Conservation (phyloP, 257 asterid genomes). For the Solanum sparsipilum region DNA sequence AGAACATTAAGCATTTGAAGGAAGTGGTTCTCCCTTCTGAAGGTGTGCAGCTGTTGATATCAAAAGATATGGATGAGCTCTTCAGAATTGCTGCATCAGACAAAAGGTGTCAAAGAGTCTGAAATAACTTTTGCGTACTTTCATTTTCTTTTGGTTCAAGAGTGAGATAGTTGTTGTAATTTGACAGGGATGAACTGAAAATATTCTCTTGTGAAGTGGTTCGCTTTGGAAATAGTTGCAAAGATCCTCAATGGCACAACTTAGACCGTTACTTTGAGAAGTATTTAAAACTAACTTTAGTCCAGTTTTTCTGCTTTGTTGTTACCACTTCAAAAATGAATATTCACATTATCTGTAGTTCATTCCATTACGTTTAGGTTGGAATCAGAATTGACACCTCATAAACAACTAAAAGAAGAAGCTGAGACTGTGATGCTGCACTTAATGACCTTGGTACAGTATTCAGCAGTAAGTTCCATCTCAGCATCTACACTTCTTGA, state of each 20-base stretch:
- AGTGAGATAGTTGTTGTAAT: neutral
- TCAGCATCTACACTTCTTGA: neutral
- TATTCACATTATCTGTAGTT: conserved; percentile 21
- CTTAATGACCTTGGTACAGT: conserved; percentile 73
- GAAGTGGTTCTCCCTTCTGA: conserved; percentile 82
- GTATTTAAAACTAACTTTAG: conserved; percentile 33
- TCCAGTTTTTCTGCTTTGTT: neutral
- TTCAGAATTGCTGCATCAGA: conserved; percentile 78
- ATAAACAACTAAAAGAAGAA: conserved; percentile 68
- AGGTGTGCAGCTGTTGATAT: conserved; percentile 73
- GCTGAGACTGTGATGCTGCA: conserved; percentile 66
- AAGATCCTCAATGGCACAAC: conserved; percentile 99
- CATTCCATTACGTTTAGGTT: conserved; percentile 36
- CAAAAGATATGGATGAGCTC: conserved; percentile 80
- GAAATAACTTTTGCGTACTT: neutral
- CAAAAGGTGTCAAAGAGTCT: conserved; percentile 48
- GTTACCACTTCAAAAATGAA: conserved; percentile 1
- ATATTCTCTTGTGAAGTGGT: conserved; percentile 80
- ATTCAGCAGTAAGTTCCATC: conserved; percentile 66
- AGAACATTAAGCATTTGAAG: conserved; percentile 64
- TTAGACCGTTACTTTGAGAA: conserved; percentile 91
- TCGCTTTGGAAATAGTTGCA: conserved; percentile 92
- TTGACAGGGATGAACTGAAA: conserved; percentile 69
- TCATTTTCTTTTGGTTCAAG: neutral
- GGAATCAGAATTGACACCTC: conserved; percentile 69